These are phyloP conservation scores for Gliomastix tumulicola DNA, from an alignment of 2,329 filamentous ascomycete genomes.

Conservation along the genomic window DNA sequence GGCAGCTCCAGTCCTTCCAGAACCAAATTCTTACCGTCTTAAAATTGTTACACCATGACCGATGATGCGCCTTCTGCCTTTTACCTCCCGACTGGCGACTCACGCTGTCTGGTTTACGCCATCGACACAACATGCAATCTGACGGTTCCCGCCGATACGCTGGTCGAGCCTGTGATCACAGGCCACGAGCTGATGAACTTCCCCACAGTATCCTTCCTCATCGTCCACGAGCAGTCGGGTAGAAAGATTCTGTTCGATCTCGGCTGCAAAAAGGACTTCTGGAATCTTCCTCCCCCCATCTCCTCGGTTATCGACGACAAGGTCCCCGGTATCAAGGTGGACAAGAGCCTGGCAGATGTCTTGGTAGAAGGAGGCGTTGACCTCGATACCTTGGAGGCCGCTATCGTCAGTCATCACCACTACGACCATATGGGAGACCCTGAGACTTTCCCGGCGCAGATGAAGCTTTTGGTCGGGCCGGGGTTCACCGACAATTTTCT, in stretches of 20 bases:
- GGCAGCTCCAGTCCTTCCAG: too few species aligned
- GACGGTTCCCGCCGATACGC: neutral
- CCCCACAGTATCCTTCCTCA: neutral
- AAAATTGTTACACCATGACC: too few species aligned
- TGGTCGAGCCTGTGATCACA: neutral
- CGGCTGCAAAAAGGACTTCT: neutral
- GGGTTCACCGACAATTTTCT: neutral
- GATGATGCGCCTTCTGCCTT: too few species aligned
- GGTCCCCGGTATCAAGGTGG: neutral
- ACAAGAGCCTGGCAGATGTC: neutral
- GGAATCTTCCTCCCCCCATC: neutral
- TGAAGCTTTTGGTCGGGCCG: neutral
- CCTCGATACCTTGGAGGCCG: neutral
- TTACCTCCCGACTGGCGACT: neutral
- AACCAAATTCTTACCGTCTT: too few species aligned
- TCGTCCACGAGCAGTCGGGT: neutral
- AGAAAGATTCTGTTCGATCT: neutral
- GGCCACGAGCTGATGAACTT: neutral
- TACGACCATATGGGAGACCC: slow-evolving; percentile 1
- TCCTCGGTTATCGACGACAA: neutral
- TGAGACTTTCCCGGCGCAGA: neutral
- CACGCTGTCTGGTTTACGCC: neutral
- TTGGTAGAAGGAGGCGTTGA: neutral
- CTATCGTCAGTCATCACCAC: neutral
- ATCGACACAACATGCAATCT: neutral